Evolutionary conservation across 140 eudicot genomes (phyloP), one percentile per base, ranked within the genome.

Genomic region (Flaveria floridana): DNA sequence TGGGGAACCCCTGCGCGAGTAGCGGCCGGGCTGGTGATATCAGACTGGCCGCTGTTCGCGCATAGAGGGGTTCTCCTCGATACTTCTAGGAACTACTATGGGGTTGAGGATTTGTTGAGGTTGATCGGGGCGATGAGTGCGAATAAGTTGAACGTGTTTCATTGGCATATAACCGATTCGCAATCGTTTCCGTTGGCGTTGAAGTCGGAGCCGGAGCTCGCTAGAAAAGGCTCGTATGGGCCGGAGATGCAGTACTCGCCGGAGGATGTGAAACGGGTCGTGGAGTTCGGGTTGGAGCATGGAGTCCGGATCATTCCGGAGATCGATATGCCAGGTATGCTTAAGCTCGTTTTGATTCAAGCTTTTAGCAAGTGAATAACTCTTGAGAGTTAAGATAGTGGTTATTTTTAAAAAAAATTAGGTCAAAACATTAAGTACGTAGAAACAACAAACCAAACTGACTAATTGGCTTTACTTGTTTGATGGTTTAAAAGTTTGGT

Each of bases 131-230:
- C 88, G 4, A 77, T 94, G 85, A 85, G 99, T 66, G 80, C 79
- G 80, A 94, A 94, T 61, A 94, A 94, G 47, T 0, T 94, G 83
- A 94, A 94, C 78, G 99, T 94, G 28, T 94, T 94, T 73, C 99
- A 94, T 71, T 94, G 99, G 99, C 99, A 94, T 58, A 84, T 94
- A 0, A 94, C 99, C 12, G 99, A 94, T 68, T 90, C 99, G 28
- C 99, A 94, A 0, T 90, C 99, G 34, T 94, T 94, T 44, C 97
- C 99, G 2, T 25, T 94, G 72, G 89, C 76, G 21, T 4, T 94
- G 75, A 76, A 83, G 4, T 87, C 90, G 65, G 99, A 94, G 85
- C 95, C 95, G 59, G 84, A 78, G 64, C 81, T 94, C 11, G 92
- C 95, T 34, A 80, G 57, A 19, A 88, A 87, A 71, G 97, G 97